A percentile compares a stretch with the other conserved stretches of the same genome.
Conservation (phyloP, 495 filamentous ascomycete species). For the Aspergillus egyptiacus region DNA sequence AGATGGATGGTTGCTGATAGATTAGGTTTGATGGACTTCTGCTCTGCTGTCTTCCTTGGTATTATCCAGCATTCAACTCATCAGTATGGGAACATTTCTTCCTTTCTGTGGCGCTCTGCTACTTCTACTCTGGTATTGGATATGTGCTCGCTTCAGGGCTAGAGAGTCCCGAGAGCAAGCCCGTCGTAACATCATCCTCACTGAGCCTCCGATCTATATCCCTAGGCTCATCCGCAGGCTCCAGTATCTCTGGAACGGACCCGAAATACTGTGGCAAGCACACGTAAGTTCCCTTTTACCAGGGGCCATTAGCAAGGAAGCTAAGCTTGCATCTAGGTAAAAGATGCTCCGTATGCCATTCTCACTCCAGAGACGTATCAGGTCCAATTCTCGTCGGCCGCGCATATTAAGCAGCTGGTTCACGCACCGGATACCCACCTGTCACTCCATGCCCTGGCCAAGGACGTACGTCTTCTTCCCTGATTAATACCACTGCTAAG, state of each 20-base stretch:
- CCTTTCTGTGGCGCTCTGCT: neutral
- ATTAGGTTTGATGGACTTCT: neutral
- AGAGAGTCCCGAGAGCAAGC: neutral
- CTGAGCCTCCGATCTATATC: neutral
- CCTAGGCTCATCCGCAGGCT: neutral
- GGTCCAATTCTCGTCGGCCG: constrained; percentile 1
- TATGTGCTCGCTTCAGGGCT: neutral
- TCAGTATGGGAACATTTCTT: neutral
- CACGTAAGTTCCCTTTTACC: neutral
- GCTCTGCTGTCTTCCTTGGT: neutral
- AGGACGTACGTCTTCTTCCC: neutral
- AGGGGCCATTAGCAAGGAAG: neutral
- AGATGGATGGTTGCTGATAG: neutral
- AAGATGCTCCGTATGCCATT: neutral
- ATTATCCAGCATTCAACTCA: no score
- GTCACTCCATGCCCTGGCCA: constrained; percentile 2
- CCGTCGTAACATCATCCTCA: neutral
- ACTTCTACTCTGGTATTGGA: neutral
- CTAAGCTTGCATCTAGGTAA: neutral
- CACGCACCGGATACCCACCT: neutral
- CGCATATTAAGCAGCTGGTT: constrained; percentile 2
- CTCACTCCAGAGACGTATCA: constrained; percentile 1
- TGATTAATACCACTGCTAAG: neutral
- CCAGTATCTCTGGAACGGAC: neutral
- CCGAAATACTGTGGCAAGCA: neutral